These are phyloP conservation scores for Spirogloea muscicola DNA, from an alignment of 139 green algal genomes.

Conservation along the genomic window DNA sequence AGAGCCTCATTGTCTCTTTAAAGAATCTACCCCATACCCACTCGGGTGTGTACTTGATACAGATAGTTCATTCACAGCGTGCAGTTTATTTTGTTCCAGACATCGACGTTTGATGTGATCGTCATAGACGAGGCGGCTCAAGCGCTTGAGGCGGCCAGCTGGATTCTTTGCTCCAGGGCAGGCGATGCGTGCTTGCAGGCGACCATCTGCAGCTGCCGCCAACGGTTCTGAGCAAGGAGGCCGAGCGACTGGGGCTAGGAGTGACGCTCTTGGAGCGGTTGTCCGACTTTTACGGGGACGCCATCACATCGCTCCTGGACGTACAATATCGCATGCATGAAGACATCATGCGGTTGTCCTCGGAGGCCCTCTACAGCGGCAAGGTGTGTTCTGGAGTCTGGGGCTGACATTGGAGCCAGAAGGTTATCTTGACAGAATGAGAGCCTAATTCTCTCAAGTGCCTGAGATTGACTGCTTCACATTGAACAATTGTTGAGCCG, in stretches of 20 bases:
- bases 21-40: no score
- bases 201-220: conserved; percentile 90
- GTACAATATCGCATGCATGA: conserved; percentile 95
- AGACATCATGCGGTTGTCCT: conserved; percentile 88
- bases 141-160: conserved; percentile 73
- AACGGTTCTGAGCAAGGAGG: conserved; percentile 68
- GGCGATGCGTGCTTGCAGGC: conserved; percentile 77
- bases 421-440: no score
- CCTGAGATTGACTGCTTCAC: no score
- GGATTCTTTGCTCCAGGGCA: conserved; percentile 32
- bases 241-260: conserved; percentile 58
- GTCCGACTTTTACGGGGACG: no score
- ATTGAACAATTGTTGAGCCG: no score
- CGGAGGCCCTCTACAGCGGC: conserved; percentile 74
- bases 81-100: conserved; percentile 24
- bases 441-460: no score
- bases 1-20: no score
- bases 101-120: conserved; percentile 68
- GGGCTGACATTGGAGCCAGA: no score
- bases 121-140: conserved; percentile 95
- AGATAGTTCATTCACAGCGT: no score
- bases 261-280: conserved; percentile 83
- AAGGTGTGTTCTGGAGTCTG: no score
- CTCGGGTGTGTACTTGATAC: no score
- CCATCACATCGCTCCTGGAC: conserved; percentile 66